Conservation (phyloP, 495 filamentous ascomycete genomes). For the Penicillium atrosanguineum region DNA sequence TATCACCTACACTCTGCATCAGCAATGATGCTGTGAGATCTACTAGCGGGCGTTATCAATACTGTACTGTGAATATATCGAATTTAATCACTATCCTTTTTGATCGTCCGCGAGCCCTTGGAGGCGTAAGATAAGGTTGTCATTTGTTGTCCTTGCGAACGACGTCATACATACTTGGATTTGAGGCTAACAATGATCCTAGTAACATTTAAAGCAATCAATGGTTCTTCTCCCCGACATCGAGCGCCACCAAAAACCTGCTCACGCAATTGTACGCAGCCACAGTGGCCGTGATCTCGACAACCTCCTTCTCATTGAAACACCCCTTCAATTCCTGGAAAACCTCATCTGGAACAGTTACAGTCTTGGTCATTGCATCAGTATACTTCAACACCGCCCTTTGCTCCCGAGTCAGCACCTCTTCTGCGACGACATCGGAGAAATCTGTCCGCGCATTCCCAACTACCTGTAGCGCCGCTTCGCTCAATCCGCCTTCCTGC, state of each 20-base stretch:
- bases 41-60: background rate
- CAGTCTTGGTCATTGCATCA: constrained; percentile 71
- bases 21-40: background rate
- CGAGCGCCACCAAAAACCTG: constrained; percentile 77
- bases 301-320: constrained; percentile 66
- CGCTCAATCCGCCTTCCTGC: constrained; percentile 42
- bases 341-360: constrained; percentile 59
- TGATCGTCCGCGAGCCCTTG: background rate
- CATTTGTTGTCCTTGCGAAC: background rate
- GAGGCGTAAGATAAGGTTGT: background rate
- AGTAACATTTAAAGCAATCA: background rate
- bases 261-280: constrained; percentile 88
- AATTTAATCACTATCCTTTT: background rate
- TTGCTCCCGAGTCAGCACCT: constrained; percentile 54
- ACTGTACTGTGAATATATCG: background rate
- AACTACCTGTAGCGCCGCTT: constrained; percentile 47
- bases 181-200: background rate
- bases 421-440: constrained; percentile 6
- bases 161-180: background rate
- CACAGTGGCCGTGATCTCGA: constrained; percentile 75
- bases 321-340: constrained; percentile 57
- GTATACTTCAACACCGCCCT: constrained; percentile 66
- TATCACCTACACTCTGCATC: background rate
- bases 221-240: constrained; percentile 64
- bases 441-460: constrained; percentile 29